These are phyloP conservation scores for Phytophthora ohioensis DNA, from an alignment of 352 stramenopile species.

Conservation along the genomic window DNA sequence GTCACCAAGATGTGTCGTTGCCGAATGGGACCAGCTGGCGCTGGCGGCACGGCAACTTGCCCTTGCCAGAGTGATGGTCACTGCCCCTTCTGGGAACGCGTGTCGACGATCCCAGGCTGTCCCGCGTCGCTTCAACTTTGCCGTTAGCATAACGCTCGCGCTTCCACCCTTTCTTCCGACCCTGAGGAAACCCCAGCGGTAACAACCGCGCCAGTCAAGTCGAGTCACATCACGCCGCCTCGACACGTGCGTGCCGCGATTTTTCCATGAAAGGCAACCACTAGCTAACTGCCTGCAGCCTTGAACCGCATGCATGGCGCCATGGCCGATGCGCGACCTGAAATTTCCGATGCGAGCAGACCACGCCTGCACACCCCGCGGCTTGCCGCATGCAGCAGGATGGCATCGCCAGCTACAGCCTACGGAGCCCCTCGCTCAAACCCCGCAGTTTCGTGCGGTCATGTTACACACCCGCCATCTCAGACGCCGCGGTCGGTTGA, in stretches of 20 bases:
- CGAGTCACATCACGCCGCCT: slow-evolving; percentile 39
- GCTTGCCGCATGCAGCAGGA: slow-evolving; percentile 13
- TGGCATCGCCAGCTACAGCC: slow-evolving; percentile 29
- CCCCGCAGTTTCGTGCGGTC: slow-evolving; percentile 17
- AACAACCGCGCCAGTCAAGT: slow-evolving; percentile 36
- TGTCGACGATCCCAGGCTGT: slow-evolving; percentile 47
- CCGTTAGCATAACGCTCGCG: slow-evolving; percentile 45
- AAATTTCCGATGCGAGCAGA: slow-evolving; percentile 44
- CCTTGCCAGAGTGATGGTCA: slow-evolving; percentile 45
- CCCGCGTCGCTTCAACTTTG: slow-evolving; percentile 49
- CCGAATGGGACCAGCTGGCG: slow-evolving; percentile 22
- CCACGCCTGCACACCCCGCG: slow-evolving; percentile 15
- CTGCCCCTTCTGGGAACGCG: slow-evolving; percentile 38
- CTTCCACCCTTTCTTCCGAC: slow-evolving; percentile 46
- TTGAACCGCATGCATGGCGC: slow-evolving; percentile 27
- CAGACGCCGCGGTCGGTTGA: slow-evolving; percentile 33
- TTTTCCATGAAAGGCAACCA: slow-evolving; percentile 46
- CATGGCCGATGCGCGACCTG: slow-evolving; percentile 30
- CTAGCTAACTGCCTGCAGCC: slow-evolving; percentile 20
- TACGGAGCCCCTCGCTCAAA: slow-evolving; percentile 12
- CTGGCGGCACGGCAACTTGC: slow-evolving; percentile 12
- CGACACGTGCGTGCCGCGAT: slow-evolving; percentile 41
- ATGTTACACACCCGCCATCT: slow-evolving; percentile 51
- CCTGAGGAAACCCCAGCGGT: slow-evolving; percentile 33
- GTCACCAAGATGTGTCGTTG: slow-evolving; percentile 41